These are phyloP conservation scores for Nicotiana noctiflora DNA, from an alignment of 257 asterid genomes.

Conservation along the genomic window DNA sequence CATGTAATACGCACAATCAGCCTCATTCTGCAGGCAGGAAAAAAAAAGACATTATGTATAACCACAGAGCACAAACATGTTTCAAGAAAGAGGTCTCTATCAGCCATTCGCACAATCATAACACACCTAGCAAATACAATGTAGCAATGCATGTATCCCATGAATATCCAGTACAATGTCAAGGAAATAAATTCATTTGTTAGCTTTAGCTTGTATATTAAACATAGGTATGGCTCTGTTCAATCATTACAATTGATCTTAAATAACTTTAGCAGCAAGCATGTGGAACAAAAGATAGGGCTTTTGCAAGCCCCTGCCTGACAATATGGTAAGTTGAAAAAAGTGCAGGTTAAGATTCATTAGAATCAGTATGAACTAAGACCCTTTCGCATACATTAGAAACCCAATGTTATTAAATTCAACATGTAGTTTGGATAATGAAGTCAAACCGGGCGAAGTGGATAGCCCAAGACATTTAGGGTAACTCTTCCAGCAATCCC, in stretches of 20 bases:
- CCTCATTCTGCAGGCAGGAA: conserved; percentile 51
- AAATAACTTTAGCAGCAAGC: background rate
- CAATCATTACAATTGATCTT: background rate
- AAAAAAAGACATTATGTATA: background rate
- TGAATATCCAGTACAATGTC: background rate
- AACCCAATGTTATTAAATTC: background rate
- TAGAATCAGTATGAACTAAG: background rate
- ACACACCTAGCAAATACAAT: background rate
- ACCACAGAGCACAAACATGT: conserved; percentile 1
- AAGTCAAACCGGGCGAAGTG: conserved; percentile 76
- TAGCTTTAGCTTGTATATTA: background rate
- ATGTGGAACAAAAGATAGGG: background rate
- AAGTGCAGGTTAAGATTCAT: background rate
- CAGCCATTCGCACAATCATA: background rate
- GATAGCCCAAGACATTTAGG: conserved; percentile 82
- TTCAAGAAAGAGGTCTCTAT: background rate
- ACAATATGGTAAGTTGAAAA: background rate
- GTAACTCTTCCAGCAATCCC: conserved; percentile 83
- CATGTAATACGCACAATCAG: conserved; percentile 84
- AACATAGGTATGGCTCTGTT: background rate
- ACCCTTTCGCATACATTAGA: background rate
- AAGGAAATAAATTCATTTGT: background rate
- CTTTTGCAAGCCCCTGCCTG: background rate
- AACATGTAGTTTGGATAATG: background rate
- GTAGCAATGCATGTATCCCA: background rate